Conservation (phyloP, 75 land plant species). For the Isoetes taiwanensis region DNA sequence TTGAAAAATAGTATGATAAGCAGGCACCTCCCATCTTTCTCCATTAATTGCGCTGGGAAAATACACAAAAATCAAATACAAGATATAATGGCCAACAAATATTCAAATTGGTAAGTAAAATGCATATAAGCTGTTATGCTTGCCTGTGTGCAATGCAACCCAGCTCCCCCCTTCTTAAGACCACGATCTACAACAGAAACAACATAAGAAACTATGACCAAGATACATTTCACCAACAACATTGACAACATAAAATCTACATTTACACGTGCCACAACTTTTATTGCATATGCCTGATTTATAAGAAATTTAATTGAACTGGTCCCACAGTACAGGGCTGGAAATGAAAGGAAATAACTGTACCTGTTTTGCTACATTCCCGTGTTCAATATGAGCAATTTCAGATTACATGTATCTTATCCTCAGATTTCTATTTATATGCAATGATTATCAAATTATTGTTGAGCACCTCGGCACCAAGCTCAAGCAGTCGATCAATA, state of each 20-base stretch:
- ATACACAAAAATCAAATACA: not conserved
- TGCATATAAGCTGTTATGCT: not conserved
- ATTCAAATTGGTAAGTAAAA: not conserved
- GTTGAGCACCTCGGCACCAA: constrained; percentile 43
- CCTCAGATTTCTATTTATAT: no score
- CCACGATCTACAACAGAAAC: constrained; percentile 23
- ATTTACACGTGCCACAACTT: not conserved
- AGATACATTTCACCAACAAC: not conserved
- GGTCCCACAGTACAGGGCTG: no score
- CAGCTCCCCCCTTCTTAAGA: constrained; percentile 28
- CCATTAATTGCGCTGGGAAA: constrained; percentile 26
- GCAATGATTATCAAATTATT: no score
- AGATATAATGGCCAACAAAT: not conserved
- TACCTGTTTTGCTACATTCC: no score
- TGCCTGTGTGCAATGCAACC: constrained; percentile 46
- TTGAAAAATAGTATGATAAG: constrained; percentile 17
- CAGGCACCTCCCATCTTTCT: constrained; percentile 46
- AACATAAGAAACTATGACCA: constrained; percentile 4
- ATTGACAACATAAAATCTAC: not conserved
- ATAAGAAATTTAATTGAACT: no score
- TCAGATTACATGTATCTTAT: no score
- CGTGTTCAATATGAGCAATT: no score
- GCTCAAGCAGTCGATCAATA: constrained; percentile 30
- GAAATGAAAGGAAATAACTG: no score
- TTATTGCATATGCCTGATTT: no score